Conservation (phyloP, 2,329 filamentous ascomycete genomes). For the Claviceps sp. region DNA sequence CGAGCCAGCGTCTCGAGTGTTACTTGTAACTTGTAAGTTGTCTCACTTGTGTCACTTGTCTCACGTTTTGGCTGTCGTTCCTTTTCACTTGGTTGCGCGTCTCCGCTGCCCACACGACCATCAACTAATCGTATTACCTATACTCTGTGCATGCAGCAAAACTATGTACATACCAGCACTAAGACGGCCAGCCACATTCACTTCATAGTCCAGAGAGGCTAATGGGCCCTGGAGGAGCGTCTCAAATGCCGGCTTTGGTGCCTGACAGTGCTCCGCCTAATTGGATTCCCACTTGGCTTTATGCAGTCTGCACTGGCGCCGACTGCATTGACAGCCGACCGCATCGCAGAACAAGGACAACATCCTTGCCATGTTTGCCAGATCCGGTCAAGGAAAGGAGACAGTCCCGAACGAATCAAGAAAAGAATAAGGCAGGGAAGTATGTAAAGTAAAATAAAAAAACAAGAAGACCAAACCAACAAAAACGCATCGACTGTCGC, state of each 20-base stretch:
- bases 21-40: too few species aligned
- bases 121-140: too few species aligned
- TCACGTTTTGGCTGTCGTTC: not conserved
- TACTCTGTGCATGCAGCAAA: too few species aligned
- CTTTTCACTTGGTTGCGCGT: not conserved
- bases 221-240: not conserved
- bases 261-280: not conserved
- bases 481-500: not conserved
- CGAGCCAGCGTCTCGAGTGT: not conserved
- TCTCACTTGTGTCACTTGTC: not conserved
- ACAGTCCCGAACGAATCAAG: not conserved
- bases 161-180: too few species aligned
- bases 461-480: not conserved
- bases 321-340: slow-evolving; percentile 5
- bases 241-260: not conserved
- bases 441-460: not conserved
- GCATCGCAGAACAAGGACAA: slow-evolving; percentile 1
- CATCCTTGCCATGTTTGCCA: slow-evolving; percentile 4
- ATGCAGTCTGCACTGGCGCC: slow-evolving; percentile 1
- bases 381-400: slow-evolving; percentile 4
- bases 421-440: not conserved
- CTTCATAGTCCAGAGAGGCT: not conserved
- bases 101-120: too few species aligned
- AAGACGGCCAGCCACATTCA: not conserved
- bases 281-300: slow-evolving; percentile 5